Base-by-base conservation (phyloP, 176 grass and related monocot genomes). In the Stipa capillata region DNA sequence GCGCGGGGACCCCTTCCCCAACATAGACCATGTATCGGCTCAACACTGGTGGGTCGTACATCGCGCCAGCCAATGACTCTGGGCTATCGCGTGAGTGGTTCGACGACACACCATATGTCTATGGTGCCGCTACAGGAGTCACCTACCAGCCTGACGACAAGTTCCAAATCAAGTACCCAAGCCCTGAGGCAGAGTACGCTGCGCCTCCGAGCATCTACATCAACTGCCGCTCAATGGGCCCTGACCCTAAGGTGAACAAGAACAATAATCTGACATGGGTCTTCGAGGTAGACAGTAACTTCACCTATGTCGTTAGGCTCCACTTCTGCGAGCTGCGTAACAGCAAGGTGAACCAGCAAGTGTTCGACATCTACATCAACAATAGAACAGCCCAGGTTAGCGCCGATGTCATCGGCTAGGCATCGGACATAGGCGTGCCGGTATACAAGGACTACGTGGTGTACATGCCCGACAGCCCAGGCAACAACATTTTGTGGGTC, bases 21-120 rank as follows among this genome's bases (percentile, higher is more conserved):
- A n/a, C n/a, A n/a, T n/a, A 94, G 44, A 94, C 89, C 10, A 87
- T 94, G 84, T 94, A 91, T 60, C 66, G 92, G 32, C 65, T 94
- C 31, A 94, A 89, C 52, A 89, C 85, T 9, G 92, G 92, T 7
- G 92, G 92, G 1, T 82, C 90, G 6, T 94, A 91, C 11, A 42
- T 94, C 8, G 56, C 84, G 0, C 71, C 83, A 0, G 10, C 29
- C 1, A 91, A 91, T 16, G 92, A 94, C 33, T 91, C 88, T 0
- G 89, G 86, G 15, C 78, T 91, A 3, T 73, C 79, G 12, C 84
- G 92, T 17, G 83, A 78, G n/a, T 94, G 92, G 92, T 94, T 83
- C 3, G 73, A 87, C 2, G 92, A 94, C 86, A 87, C 89, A 0
- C 86, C 86, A 0, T 94, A 91, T 65, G 47, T 94, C 57, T 91